Conservation (phyloP, 768 basidiomycete species). For the Russula sp. region DNA sequence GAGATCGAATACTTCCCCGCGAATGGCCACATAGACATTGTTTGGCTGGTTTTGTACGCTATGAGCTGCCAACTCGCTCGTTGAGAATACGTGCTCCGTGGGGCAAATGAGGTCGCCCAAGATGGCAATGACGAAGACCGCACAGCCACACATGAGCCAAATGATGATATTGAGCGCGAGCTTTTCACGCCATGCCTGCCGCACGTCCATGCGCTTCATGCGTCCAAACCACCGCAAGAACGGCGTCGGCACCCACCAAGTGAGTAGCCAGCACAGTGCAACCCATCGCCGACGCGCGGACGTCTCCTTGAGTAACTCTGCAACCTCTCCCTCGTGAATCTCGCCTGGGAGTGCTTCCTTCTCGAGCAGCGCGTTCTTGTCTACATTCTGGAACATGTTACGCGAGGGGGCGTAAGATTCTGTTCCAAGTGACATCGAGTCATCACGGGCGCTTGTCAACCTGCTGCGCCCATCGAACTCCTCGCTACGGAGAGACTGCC, state of each 20-base stretch:
- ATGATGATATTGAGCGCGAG: conserved; percentile 91
- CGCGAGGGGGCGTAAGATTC: conserved; percentile 91
- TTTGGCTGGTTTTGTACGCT: conserved; percentile 55
- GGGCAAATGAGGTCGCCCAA: conserved; percentile 89
- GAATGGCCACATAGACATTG: conserved; percentile 73
- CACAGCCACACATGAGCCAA: conserved; percentile 86
- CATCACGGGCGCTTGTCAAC: conserved; percentile 71
- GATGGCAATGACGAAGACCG: conserved; percentile 88
- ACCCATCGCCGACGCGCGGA: conserved; percentile 84
- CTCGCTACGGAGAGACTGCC: conserved; percentile 63
- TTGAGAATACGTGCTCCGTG: conserved; percentile 84
- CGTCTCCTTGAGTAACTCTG: conserved; percentile 79
- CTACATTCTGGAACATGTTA: conserved; percentile 89
- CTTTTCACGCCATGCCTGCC: conserved; percentile 98
- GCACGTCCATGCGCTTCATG: conserved; percentile 91
- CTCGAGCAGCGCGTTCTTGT: conserved; percentile 62
- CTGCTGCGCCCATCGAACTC: conserved; percentile 77
- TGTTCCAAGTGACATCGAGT: conserved; percentile 74
- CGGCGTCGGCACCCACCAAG: conserved; percentile 82
- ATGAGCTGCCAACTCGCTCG: conserved; percentile 66
- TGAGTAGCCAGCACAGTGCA: conserved; percentile 76
- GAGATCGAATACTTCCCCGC: conserved; percentile 94
- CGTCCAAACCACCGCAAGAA: conserved; percentile 66
- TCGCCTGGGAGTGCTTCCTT: conserved; percentile 84
- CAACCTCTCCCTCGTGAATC: conserved; percentile 80